Conservation (phyloP, 805 yeast genomes). For the Nakazawaea ishiwadae region DNA sequence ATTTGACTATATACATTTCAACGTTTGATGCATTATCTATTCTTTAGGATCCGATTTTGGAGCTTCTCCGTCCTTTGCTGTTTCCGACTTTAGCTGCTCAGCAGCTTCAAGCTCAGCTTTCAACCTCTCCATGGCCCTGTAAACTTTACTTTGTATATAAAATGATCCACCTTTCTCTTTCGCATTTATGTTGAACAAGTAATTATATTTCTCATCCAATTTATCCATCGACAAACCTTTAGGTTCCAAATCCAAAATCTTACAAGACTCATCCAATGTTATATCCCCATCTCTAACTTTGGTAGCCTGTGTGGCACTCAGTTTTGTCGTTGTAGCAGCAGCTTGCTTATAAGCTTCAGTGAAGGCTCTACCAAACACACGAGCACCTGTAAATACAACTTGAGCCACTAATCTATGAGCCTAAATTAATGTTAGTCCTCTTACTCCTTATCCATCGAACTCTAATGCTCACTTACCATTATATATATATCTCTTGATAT, state of each 20-base stretch:
- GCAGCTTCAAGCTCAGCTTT: conserved; percentile 68
- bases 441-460: no score
- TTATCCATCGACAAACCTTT: conserved; percentile 51
- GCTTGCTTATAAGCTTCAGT: conserved; percentile 97
- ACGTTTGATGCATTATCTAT: no score
- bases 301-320: conserved; percentile 42
- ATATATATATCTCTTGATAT: no score
- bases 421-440: no score
- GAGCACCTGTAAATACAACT: conserved; percentile 90
- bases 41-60: no score
- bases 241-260: conserved; percentile 77
- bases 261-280: conserved; percentile 83
- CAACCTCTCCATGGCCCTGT: conserved; percentile 89
- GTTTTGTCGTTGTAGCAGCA: conserved; percentile 85
- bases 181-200: conserved; percentile 81
- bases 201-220: conserved; percentile 67
- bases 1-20: no score
- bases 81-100: conserved; percentile 33
- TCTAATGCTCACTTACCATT: no score
- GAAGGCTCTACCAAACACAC: conserved; percentile 93
- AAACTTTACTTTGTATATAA: conserved; percentile 88
- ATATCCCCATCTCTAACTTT: conserved; percentile 70
- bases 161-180: conserved; percentile 96
- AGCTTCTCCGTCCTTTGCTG: conserved; percentile 16
- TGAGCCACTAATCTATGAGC: conserved; percentile 90